Evolutionary conservation across 176 grass and related monocot species (phyloP).

Genomic region (Ananas comosus): DNA sequence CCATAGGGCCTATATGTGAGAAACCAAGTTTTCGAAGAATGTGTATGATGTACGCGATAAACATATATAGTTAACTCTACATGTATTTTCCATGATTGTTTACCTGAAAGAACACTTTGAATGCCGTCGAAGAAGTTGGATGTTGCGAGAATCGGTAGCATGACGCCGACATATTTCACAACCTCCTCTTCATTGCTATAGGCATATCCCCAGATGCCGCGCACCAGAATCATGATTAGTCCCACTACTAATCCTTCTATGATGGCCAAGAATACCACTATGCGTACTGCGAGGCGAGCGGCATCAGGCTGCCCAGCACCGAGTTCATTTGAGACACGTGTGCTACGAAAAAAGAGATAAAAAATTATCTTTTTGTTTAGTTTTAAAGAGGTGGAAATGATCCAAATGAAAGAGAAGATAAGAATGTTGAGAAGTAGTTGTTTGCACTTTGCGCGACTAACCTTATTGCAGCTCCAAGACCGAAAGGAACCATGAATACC

Average conservation of each 20-base stretch:
- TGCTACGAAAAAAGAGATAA: slow-evolving; percentile 16
- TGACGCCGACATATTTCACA: slow-evolving; percentile 39
- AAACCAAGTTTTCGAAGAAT: no score
- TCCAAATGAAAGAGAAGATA: background rate
- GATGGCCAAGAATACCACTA: slow-evolving; percentile 31
- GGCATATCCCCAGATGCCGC: slow-evolving; percentile 38
- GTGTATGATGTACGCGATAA: no score
- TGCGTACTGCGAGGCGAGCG: slow-evolving; percentile 30
- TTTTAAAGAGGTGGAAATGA: no score
- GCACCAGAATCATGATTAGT: slow-evolving; percentile 24
- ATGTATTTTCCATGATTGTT: background rate
- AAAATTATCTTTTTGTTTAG: background rate
- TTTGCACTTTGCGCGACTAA: slow-evolving; percentile 8
- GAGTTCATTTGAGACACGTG: slow-evolving; percentile 60
- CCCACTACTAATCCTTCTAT: slow-evolving; percentile 28
- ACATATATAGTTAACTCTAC: background rate
- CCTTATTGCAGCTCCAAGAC: slow-evolving; percentile 53
- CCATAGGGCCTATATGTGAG: no score
- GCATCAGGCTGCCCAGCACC: slow-evolving; percentile 47
- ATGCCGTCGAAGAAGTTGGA: slow-evolving; percentile 46
- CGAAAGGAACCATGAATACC: slow-evolving; percentile 47
- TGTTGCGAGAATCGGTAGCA: slow-evolving; percentile 40
- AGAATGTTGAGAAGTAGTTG: slow-evolving; percentile 7
- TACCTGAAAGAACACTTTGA: slow-evolving; percentile 58
- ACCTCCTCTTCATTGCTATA: slow-evolving; percentile 54